These are phyloP conservation scores for Trebouxia sp. DNA, from an alignment of 139 green algal species.

Conservation along the genomic window DNA sequence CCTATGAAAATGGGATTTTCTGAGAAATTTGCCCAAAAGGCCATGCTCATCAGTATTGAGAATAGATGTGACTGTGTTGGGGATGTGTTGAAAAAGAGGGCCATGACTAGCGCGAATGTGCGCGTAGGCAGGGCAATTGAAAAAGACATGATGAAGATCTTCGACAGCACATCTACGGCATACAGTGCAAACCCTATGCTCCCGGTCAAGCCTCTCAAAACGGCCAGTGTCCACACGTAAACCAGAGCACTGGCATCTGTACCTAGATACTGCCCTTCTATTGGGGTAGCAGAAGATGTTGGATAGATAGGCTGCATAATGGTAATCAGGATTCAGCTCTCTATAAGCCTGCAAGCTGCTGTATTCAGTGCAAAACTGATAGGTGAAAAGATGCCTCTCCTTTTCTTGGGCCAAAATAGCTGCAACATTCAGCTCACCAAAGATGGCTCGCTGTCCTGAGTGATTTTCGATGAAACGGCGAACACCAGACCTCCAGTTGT, in stretches of 20 bases:
- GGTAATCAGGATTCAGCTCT: neutral
- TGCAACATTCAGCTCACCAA: neutral
- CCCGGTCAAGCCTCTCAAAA: neutral
- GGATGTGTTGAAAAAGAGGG: too few species aligned
- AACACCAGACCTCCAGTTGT: neutral
- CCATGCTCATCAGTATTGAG: neutral
- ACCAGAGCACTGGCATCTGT: neutral
- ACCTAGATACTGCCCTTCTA: neutral
- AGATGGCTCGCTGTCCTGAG: neutral
- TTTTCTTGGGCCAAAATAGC: neutral
- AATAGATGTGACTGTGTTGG: neutral
- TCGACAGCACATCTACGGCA: neutral
- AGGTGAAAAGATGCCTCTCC: neutral
- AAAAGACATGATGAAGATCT: neutral
- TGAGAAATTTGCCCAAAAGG: neutral
- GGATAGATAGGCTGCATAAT: neutral
- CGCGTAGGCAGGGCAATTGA: neutral
- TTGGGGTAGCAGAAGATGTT: neutral
- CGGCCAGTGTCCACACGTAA: neutral
- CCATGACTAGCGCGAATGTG: neutral
- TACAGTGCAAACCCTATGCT: neutral
- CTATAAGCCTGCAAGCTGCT: neutral
- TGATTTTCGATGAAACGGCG: neutral
- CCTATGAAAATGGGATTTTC: neutral
- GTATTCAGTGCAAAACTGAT: neutral